Percentiles rank a stretch among this genome's conserved stretches.
Conservation (phyloP, 768 basidiomycete genomes). For the Macrolepiota dolichaula region DNA sequence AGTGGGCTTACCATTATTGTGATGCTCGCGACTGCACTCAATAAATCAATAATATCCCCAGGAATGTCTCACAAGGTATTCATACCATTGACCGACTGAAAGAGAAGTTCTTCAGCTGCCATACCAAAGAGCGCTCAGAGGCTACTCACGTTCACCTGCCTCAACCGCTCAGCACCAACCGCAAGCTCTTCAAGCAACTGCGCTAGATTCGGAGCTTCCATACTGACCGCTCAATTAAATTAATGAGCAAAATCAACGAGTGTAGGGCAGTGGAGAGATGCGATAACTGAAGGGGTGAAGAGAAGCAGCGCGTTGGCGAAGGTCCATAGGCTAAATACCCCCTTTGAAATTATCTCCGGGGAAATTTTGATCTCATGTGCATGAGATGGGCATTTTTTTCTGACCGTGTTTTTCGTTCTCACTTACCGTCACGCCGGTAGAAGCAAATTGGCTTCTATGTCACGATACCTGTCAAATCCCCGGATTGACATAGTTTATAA, state of each 20-base stretch:
- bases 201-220: not conserved
- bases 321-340: no score
- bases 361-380: no score
- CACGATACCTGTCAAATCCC: no score
- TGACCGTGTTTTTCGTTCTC: no score
- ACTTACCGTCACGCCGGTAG: no score
- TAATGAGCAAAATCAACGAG: not conserved
- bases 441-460: no score
- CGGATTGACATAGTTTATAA: no score
- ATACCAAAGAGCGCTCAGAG: not conserved
- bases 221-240: not conserved
- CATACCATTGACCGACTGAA: not conserved
- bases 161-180: no score
- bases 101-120: not conserved
- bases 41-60: not conserved
- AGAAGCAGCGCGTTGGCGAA: not conserved
- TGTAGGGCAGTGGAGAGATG: not conserved
- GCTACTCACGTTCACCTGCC: not conserved
- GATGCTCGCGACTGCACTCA: not conserved
- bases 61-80: not conserved
- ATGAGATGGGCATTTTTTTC: no score
- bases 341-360: no score
- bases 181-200: not conserved
- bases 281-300: not conserved
- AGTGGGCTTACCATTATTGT: not conserved